Evolutionary conservation across 208 protist species (phyloP), one percentile per base, ranked within the genome.

Genomic region (Trichomonas vaginalis): DNA sequence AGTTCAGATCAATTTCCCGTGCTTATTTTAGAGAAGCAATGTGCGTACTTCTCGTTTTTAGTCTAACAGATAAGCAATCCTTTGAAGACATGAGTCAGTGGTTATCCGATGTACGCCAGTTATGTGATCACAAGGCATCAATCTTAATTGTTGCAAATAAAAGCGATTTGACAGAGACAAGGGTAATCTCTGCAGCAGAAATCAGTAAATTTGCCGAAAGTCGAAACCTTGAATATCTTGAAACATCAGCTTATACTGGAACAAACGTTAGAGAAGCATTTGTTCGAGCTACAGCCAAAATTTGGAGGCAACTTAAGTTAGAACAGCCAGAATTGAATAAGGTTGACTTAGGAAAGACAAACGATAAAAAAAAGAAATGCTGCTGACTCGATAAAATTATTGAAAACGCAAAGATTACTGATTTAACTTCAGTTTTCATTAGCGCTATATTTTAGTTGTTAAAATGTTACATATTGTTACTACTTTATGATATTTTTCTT

Each of bases 221-320:
- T 0, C 82, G 32, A 21, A n/a, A 88, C 0, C 23, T 88, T 21
- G 4, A 17, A 2, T 88, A 37, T 48, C 21, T 88, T 0, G 82
- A 88, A 48, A 88, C 82, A 9, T 88, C 82, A 15, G 82, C 82
- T n/a, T 45, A 8, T 3, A 14, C 23, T 35, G 82, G 82, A 32
- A 42, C 32, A 88, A 88, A 88, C 48, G 82, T 88, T 88, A 37
- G 82, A 32, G 82, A 88, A 88, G 82, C 82, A n/a, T 88, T 88
- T 23, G 82, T 88, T n/a, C 39, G 82, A 3, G 8, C 37, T 48
- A 40, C 82, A 83, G n/a, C 10, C 35, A n/a, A 35, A 35, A 10
- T n/a, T 42, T 83, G 37, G 27, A 37, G 79, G n/a, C n/a, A n/a
- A n/a, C n/a, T n/a, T n/a, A n/a, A n/a, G n/a, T n/a, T n/a, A n/a